These are phyloP conservation scores for Mrakia hoshinonis DNA, from an alignment of 768 basidiomycete genomes.

Conservation along the genomic window DNA sequence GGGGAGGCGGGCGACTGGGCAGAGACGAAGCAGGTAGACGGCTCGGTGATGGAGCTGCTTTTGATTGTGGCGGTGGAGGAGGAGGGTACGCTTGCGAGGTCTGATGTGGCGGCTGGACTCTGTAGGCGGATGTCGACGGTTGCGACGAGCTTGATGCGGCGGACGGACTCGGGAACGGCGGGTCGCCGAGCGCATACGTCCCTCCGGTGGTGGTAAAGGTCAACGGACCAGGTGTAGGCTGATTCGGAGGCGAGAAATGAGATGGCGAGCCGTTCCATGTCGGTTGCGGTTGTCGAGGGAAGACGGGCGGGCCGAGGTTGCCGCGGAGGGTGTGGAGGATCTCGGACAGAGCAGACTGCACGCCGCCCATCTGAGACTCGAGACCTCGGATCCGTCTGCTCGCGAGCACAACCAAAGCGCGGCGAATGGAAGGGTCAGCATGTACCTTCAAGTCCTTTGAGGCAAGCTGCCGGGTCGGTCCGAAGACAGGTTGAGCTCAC, in stretches of 20 bases:
- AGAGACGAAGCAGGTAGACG: background rate
- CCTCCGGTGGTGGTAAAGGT: too few relatives aligned
- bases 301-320: background rate
- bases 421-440: background rate
- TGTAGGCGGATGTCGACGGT: too few relatives aligned
- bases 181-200: too few relatives aligned
- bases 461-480: background rate
- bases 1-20: background rate
- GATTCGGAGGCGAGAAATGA: background rate
- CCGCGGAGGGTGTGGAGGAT: background rate
- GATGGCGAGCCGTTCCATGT: background rate
- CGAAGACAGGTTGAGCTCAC: background rate
- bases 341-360: background rate
- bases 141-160: too few relatives aligned
- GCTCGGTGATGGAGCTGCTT: background rate
- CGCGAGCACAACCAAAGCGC: too few relatives aligned
- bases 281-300: background rate
- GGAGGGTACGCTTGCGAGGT: too few relatives aligned
- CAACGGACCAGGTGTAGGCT: too few relatives aligned
- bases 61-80: too few relatives aligned
- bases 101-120: background rate
- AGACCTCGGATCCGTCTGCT: background rate
- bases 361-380: slow-evolving; percentile 8
- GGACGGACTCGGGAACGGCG: too few relatives aligned
- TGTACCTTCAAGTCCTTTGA: background rate